Evolutionary conservation across 1,139 yeast genomes (phyloP).

Genomic region (Blastobotrys arbuscula): DNA sequence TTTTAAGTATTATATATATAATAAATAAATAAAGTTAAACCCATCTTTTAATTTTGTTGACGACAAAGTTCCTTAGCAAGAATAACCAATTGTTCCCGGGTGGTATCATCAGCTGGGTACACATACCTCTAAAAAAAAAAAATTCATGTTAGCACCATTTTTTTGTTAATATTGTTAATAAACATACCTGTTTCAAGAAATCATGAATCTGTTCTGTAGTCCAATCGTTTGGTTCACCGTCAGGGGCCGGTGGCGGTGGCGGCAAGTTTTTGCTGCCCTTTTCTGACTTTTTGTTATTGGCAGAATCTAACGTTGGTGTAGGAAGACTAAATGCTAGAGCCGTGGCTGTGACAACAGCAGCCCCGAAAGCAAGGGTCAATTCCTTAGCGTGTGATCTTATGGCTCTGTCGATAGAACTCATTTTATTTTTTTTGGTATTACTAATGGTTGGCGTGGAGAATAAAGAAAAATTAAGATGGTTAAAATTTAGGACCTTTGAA

Average conservation of each 20-base stretch:
- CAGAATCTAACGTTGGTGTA: neutral
- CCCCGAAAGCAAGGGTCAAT: conserved; percentile 24
- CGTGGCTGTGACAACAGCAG: conserved; percentile 27
- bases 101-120: conserved; percentile 24
- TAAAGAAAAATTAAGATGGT: neutral
- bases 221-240: conserved; percentile 22
- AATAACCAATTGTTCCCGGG: conserved; percentile 20
- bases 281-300: neutral
- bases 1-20: neutral
- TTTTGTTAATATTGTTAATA: neutral
- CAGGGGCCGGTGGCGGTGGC: conserved; percentile 8
- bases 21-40: neutral
- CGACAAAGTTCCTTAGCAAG: conserved; percentile 17
- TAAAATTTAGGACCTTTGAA: too few relatives aligned
- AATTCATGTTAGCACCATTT: conserved; percentile 1
- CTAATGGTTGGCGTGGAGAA: neutral
- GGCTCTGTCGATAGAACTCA: conserved; percentile 10
- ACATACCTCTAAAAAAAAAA: conserved; percentile 22
- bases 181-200: conserved; percentile 23
- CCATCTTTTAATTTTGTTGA: neutral
- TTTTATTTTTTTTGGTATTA: neutral
- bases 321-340: conserved; percentile 20
- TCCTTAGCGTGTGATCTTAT: conserved; percentile 22
- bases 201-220: conserved; percentile 20
- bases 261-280: conserved; percentile 6